These are phyloP conservation scores for Plantago elongata DNA, from an alignment of 257 asterid species.

Conservation along the genomic window DNA sequence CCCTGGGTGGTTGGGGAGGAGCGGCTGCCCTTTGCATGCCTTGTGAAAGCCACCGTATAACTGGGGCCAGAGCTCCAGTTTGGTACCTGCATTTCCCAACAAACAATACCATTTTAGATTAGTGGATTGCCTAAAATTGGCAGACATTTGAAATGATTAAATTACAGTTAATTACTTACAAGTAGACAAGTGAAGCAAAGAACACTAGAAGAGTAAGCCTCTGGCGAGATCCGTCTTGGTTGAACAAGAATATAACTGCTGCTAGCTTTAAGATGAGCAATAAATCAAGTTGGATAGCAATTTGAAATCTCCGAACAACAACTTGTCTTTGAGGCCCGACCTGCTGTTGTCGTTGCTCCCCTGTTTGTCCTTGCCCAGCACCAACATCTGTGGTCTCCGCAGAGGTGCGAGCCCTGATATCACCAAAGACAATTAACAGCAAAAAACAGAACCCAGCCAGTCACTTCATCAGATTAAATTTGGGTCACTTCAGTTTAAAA, in stretches of 20 bases:
- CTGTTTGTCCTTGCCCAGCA: slow-evolving; percentile 63
- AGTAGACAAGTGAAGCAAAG: slow-evolving; percentile 70
- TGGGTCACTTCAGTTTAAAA: background rate
- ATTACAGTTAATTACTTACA: slow-evolving; percentile 47
- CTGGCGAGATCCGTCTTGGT: slow-evolving; percentile 91
- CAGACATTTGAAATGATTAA: background rate
- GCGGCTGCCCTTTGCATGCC: slow-evolving; percentile 94
- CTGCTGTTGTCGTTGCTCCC: slow-evolving; percentile 48
- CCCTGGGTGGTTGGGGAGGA: slow-evolving; percentile 72
- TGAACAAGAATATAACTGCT: slow-evolving; percentile 89
- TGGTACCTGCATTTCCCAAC: slow-evolving; percentile 60
- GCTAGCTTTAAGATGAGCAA: slow-evolving; percentile 80
- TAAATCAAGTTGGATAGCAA: slow-evolving; percentile 81
- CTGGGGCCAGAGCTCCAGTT: slow-evolving; percentile 96
- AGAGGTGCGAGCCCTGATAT: slow-evolving; percentile 51
- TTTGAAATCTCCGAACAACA: slow-evolving; percentile 76
- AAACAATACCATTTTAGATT: slow-evolving; percentile 2
- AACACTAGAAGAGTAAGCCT: slow-evolving; percentile 80
- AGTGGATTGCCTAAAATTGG: background rate
- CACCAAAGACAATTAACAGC: slow-evolving; percentile 15
- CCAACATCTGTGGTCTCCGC: slow-evolving; percentile 47
- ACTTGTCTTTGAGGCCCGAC: slow-evolving; percentile 72
- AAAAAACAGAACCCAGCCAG: slow-evolving; percentile 10
- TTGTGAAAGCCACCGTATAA: slow-evolving; percentile 89
- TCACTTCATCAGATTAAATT: background rate